Evolutionary conservation across 2,329 filamentous ascomycete species (phyloP).

Genomic region (Hortaea werneckii): DNA sequence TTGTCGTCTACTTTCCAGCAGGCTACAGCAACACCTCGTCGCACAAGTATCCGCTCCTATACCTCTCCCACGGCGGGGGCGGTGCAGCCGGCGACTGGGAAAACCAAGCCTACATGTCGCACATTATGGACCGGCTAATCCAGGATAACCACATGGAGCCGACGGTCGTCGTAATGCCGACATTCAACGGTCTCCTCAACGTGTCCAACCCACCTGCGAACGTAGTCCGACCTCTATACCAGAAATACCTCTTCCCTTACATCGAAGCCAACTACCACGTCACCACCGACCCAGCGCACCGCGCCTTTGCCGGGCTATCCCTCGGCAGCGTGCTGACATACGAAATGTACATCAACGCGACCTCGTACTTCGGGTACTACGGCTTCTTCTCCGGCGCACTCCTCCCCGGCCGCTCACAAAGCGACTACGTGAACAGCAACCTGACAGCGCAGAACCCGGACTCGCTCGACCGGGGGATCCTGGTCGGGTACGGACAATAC

Average conservation of each 20-base stretch:
- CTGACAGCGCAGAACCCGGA: neutral
- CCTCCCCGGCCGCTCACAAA: neutral
- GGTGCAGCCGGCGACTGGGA: constrained; percentile 1
- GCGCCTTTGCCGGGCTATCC: constrained; percentile 2
- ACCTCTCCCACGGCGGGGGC: constrained; percentile 3
- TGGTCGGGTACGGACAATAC: constrained; percentile 2
- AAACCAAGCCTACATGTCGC: constrained; percentile 6
- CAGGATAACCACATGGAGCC: neutral
- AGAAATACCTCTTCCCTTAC: constrained; percentile 1
- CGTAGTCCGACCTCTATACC: constrained; percentile 1
- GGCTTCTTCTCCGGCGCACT: constrained; percentile 3
- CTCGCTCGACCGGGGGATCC: neutral
- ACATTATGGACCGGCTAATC: constrained; percentile 4
- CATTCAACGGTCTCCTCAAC: constrained; percentile 4
- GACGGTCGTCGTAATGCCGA: constrained; percentile 3
- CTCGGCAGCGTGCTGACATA: constrained; percentile 1
- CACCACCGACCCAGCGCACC: constrained; percentile 1
- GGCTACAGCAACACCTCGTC: constrained; percentile 1
- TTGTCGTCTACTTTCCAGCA: constrained; percentile 2
- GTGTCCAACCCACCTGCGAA: neutral
- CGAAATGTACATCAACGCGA: constrained; percentile 5
- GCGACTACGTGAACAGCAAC: constrained; percentile 2
- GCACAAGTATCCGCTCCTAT: constrained; percentile 1
- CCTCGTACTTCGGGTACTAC: neutral
- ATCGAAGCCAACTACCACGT: constrained; percentile 3